Conservation (phyloP, 495 filamentous ascomycete species). For the Diplogelasinospora grovesii region DNA sequence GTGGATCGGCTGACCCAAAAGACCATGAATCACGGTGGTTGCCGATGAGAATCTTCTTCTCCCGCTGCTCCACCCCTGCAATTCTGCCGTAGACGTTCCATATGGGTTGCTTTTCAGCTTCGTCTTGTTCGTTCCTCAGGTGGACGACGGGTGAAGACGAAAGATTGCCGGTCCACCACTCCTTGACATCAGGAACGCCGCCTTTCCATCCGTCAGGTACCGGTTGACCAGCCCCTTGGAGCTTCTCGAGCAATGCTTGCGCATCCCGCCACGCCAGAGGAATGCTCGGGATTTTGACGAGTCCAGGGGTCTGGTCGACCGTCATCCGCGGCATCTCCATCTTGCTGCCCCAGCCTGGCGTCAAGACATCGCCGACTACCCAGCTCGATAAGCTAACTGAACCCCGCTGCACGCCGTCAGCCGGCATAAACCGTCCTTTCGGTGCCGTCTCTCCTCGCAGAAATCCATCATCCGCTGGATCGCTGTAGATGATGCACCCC, state of each 20-base stretch:
- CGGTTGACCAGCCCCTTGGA: conserved; percentile 68
- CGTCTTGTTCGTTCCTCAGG: conserved; percentile 84
- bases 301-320: conserved; percentile 61
- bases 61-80: conserved; percentile 67
- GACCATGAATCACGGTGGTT: conserved; percentile 94
- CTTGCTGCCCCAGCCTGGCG: conserved; percentile 77
- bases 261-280: conserved; percentile 88
- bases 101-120: conserved; percentile 72
- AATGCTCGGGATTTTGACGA: conserved; percentile 79
- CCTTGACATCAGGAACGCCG: conserved; percentile 59
- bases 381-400: conserved; percentile 76
- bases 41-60: conserved; percentile 85
- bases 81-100: conserved; percentile 87
- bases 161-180: conserved; percentile 78
- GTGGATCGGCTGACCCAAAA: conserved; percentile 78
- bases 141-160: conserved; percentile 72
- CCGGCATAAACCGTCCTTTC: conserved; percentile 68
- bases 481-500: conserved; percentile 88
- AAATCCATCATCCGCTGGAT: conserved; percentile 77
- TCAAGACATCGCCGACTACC: conserved; percentile 83
- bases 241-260: conserved; percentile 63
- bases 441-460: conserved; percentile 60
- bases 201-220: conserved; percentile 71
- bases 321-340: conserved; percentile 57
- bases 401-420: conserved; percentile 74